Evolutionary conservation across 495 filamentous ascomycete species (phyloP).

Genomic region (Trichocladium antarcticum): DNA sequence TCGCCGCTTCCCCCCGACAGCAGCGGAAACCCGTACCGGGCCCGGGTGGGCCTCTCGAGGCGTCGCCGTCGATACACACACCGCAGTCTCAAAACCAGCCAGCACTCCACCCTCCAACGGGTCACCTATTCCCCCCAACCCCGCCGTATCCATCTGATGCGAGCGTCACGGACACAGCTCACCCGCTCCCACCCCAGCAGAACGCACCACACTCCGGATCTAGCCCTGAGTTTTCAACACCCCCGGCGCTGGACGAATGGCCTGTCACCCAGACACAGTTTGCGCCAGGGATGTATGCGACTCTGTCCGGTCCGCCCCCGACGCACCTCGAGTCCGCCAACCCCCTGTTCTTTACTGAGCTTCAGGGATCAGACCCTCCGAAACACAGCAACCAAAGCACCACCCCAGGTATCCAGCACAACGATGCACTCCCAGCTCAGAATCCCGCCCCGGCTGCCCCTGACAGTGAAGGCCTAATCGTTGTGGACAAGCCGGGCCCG

Average conservation of each 20-base stretch:
- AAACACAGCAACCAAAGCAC: not conserved
- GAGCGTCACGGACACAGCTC: not conserved
- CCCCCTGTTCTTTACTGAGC: constrained; percentile 11
- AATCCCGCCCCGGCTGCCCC: constrained; percentile 9
- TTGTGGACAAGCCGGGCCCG: constrained; percentile 1
- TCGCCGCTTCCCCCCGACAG: not conserved
- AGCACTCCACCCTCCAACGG: not conserved
- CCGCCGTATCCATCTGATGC: not conserved
- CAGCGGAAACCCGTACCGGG: constrained; percentile 1
- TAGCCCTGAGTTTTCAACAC: not conserved
- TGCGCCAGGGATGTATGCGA: not conserved
- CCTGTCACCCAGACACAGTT: not conserved
- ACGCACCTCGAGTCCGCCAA: not conserved
- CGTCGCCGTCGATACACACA: not conserved
- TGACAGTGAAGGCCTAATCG: constrained; percentile 4
- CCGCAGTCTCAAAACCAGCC: not conserved
- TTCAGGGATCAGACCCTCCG: constrained; percentile 7
- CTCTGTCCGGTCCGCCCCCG: not conserved
- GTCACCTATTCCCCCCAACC: not conserved
- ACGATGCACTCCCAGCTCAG: constrained; percentile 7
- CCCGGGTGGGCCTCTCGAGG: not conserved
- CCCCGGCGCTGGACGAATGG: not conserved
- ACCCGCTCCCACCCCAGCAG: not conserved
- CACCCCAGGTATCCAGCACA: not conserved
- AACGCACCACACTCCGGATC: not conserved